Percentiles rank a stretch among this genome's conserved stretches.
Evolutionary conservation across 305 asterid genomes (phyloP).

Genomic region (Fraxinus floribunda): DNA sequence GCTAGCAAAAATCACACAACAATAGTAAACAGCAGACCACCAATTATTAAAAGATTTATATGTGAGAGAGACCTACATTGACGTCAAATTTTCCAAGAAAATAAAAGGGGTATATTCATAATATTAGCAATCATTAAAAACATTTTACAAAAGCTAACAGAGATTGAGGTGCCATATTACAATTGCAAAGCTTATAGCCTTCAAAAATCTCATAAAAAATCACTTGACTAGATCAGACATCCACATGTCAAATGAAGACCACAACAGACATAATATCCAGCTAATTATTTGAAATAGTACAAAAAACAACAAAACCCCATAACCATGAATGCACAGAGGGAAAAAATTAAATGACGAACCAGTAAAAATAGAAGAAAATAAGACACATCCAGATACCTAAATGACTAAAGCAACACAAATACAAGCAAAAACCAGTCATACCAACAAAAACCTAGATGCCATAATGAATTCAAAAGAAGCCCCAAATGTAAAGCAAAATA

Average conservation of each 20-base stretch:
- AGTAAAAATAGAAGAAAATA: not conserved
- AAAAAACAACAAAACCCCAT: not conserved
- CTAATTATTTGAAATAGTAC: not conserved
- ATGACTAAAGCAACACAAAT: not conserved
- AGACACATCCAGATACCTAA: not conserved
- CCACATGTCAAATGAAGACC: constrained; percentile 3
- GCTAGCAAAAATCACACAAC: not conserved
- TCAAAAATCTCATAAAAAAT: not conserved
- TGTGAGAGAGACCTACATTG: not conserved
- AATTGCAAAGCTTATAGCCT: not conserved
- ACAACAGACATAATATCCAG: not conserved
- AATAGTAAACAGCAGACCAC: not conserved
- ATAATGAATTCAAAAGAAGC: not conserved
- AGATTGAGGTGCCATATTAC: not conserved
- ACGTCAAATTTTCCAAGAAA: not conserved
- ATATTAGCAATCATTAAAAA: not conserved
- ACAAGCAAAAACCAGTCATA: not conserved
- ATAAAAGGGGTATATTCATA: not conserved
- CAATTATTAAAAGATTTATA: not conserved
- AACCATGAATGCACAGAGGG: not conserved
- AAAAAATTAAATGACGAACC: not conserved
- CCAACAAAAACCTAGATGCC: not conserved
- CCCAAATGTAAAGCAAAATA: not conserved
- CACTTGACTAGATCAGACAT: not conserved
- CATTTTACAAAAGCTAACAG: not conserved